Conservation (phyloP, 2,329 filamentous ascomycete species). For the Byssochlamys sp. region DNA sequence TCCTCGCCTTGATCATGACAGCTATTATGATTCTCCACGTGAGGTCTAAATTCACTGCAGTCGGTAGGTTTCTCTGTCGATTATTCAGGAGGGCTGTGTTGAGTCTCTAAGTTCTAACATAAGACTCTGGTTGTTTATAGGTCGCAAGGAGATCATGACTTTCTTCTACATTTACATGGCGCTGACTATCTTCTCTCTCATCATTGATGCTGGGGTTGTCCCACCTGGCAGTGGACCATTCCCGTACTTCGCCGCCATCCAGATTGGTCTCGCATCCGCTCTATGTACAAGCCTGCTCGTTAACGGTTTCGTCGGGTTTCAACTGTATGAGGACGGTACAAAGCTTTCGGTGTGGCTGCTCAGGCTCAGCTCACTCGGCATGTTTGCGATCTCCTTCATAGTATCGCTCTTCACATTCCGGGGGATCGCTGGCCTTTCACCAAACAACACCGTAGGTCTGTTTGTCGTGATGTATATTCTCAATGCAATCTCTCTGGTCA, state of each 20-base stretch:
- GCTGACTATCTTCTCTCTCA: conserved; percentile 75
- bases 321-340: conserved; percentile 95
- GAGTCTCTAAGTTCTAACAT: conserved; percentile 3
- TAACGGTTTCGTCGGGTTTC: conserved; percentile 97
- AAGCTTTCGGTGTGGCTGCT: conserved; percentile 88
- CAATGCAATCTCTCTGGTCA: conserved; percentile 73
- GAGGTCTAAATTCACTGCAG: conserved; percentile 92
- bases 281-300: conserved; percentile 82
- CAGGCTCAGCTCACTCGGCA: conserved; percentile 63
- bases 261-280: conserved; percentile 75
- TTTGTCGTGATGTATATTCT: conserved; percentile 88
- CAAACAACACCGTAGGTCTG: conserved; percentile 75
- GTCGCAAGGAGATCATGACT: conserved; percentile 63
- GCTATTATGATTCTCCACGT: conserved; percentile 96
- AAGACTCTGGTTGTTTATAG: conserved; percentile 26
- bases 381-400: conserved; percentile 78
- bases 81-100: not conserved
- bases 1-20: conserved; percentile 80
- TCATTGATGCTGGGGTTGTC: conserved; percentile 85
- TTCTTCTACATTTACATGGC: conserved; percentile 98
- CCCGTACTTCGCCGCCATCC: conserved; percentile 82
- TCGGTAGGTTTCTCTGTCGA: conserved; percentile 54
- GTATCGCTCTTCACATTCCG: conserved; percentile 89
- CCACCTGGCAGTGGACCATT: conserved; percentile 71
- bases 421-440: conserved; percentile 73